Evolutionary conservation across 208 protist genomes (phyloP).

Genomic region (Giardia duodenalis): DNA sequence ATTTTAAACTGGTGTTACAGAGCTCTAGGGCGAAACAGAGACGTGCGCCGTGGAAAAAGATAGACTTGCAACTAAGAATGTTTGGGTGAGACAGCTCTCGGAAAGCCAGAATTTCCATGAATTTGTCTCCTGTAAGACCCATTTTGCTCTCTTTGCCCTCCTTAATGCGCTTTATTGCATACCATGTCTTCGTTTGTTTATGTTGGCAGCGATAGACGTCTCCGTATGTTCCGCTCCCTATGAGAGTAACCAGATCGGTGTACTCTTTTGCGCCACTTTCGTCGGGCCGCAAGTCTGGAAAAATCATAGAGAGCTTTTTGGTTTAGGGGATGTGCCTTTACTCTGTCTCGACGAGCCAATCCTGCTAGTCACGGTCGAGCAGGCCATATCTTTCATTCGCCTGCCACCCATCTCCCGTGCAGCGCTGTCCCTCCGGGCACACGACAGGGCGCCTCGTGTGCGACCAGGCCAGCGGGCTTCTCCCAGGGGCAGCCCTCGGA

Average conservation of each 20-base stretch:
- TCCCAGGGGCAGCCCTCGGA: no score
- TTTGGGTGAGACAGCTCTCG: not conserved
- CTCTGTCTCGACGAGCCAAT: no score
- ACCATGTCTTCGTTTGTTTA: not conserved
- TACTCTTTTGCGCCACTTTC: not conserved
- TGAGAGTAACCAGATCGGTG: not conserved
- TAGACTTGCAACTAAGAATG: not conserved
- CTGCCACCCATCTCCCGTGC: no score
- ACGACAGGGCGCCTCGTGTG: no score
- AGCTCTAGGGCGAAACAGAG: not conserved
- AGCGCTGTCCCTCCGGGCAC: no score
- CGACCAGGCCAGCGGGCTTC: no score
- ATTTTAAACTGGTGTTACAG: not conserved
- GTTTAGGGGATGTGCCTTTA: no score
- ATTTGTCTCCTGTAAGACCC: not conserved
- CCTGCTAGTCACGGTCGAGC: no score
- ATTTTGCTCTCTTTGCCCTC: not conserved
- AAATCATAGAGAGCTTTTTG: not conserved
- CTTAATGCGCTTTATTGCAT: not conserved
- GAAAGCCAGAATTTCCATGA: not conserved
- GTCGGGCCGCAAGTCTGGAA: not conserved
- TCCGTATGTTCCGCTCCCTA: not conserved
- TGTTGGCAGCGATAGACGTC: constrained; percentile 2
- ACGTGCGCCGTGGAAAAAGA: not conserved
- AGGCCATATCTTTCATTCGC: no score